These are phyloP conservation scores for Sedum album DNA, from an alignment of 164 flowering plant species.

Conservation along the genomic window DNA sequence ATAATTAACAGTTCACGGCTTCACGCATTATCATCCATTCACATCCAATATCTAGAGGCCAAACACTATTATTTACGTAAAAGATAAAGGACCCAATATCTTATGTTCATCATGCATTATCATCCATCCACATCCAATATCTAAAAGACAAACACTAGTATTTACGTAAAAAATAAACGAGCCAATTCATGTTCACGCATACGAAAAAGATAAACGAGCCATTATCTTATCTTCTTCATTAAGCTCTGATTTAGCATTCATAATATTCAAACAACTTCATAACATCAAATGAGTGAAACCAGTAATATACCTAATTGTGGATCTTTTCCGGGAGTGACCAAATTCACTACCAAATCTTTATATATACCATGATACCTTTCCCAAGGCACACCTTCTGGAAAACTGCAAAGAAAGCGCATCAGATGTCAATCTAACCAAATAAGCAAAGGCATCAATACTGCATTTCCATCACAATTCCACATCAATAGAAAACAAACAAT, in stretches of 20 bases:
- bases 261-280: not conserved
- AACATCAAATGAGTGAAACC: not conserved
- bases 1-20: too few species aligned
- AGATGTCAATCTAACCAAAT: not conserved
- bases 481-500: not conserved
- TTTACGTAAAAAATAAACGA: not conserved
- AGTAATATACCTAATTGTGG: constrained; percentile 1
- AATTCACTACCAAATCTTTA: constrained; percentile 9
- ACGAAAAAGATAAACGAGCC: too few species aligned
- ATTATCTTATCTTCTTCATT: too few species aligned
- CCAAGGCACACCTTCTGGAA: constrained; percentile 12
- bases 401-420: not conserved
- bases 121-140: constrained; percentile 45
- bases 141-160: not conserved
- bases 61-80: not conserved
- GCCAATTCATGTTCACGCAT: too few species aligned
- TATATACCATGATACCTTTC: constrained; percentile 12
- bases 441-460: not conserved
- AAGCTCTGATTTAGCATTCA: not conserved
- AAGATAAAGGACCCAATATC: too few species aligned
- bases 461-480: not conserved
- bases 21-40: constrained; percentile 49
- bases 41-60: not conserved
- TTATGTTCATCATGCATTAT: constrained; percentile 17
- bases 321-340: constrained; percentile 10